Conservation (phyloP, 768 basidiomycete species). For the Gautieria morchelliformis region DNA sequence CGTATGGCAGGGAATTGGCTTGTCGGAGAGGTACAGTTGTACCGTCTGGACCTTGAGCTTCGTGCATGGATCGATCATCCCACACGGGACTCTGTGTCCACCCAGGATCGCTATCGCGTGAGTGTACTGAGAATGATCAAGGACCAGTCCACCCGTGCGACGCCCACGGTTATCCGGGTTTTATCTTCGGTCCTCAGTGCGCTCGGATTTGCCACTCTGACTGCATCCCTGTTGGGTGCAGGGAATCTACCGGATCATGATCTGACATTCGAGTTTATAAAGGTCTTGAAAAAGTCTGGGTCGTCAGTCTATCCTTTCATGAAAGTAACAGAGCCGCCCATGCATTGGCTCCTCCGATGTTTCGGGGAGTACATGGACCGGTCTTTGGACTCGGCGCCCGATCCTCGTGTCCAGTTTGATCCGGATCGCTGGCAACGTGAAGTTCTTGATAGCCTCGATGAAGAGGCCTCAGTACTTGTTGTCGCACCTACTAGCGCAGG, state of each 20-base stretch:
- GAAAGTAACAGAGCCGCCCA: slow-evolving; percentile 44
- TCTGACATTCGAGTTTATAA: slow-evolving; percentile 41
- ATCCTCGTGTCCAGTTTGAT: slow-evolving; percentile 49
- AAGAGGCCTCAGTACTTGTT: slow-evolving; percentile 47
- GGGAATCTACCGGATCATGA: neutral
- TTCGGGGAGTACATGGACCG: slow-evolving; percentile 69
- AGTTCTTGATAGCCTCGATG: slow-evolving; percentile 57
- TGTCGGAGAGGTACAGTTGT: slow-evolving; percentile 43
- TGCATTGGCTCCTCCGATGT: slow-evolving; percentile 57
- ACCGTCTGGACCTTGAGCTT: slow-evolving; percentile 42
- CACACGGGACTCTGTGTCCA: slow-evolving; percentile 24
- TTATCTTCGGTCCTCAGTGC: slow-evolving; percentile 31
- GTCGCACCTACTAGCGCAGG: slow-evolving; percentile 66
- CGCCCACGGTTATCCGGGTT: slow-evolving; percentile 23
- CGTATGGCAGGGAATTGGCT: slow-evolving; percentile 34
- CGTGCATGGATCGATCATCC: slow-evolving; percentile 42
- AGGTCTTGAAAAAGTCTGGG: slow-evolving; percentile 39
- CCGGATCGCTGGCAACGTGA: slow-evolving; percentile 66
- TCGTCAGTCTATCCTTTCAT: slow-evolving; percentile 39
- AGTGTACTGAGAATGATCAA: slow-evolving; percentile 40
- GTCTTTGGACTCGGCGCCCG: slow-evolving; percentile 52
- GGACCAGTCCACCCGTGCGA: slow-evolving; percentile 30
- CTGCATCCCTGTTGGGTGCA: slow-evolving; percentile 14
- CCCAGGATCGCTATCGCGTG: slow-evolving; percentile 38
- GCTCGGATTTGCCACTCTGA: slow-evolving; percentile 40